Evolutionary conservation across 108 stramenopile genomes (phyloP).

Genomic region (Cyclotella cryptica): DNA sequence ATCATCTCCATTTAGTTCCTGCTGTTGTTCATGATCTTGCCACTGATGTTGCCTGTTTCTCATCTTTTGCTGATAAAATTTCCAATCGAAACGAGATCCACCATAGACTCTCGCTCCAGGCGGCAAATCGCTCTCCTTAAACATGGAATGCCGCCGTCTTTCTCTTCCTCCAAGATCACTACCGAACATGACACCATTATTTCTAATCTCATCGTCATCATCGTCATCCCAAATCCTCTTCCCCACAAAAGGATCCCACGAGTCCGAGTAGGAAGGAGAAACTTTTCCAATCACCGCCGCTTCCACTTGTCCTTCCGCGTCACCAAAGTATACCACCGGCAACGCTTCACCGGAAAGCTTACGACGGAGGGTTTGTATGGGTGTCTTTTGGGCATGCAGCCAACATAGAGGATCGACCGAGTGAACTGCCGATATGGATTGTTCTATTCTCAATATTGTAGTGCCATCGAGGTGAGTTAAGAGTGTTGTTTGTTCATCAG

Average conservation of each 20-base stretch:
- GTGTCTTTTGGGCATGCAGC: slow-evolving; percentile 62
- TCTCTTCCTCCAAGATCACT: background rate
- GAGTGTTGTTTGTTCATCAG: slow-evolving; percentile 15
- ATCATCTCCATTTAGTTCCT: background rate
- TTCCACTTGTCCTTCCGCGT: slow-evolving; percentile 68
- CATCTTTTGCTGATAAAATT: slow-evolving; percentile 31
- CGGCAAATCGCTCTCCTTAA: slow-evolving; percentile 54
- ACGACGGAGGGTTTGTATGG: slow-evolving; percentile 17
- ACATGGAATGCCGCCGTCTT: slow-evolving; percentile 14
- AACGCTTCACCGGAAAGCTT: slow-evolving; percentile 5
- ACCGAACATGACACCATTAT: slow-evolving; percentile 19
- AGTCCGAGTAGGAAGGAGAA: slow-evolving; percentile 41
- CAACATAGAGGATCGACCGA: slow-evolving; percentile 71
- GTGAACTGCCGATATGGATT: slow-evolving; percentile 55
- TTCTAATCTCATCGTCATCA: slow-evolving; percentile 1
- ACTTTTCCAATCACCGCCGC: slow-evolving; percentile 58
- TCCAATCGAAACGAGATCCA: slow-evolving; percentile 74
- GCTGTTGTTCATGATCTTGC: background rate
- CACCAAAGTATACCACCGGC: slow-evolving; percentile 64
- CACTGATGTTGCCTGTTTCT: background rate
- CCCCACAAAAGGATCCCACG: slow-evolving; percentile 56
- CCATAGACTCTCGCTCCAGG: slow-evolving; percentile 63
- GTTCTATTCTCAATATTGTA: slow-evolving; percentile 58
- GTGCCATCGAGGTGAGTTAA: slow-evolving; percentile 23
- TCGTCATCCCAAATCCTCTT: slow-evolving; percentile 59